Base-by-base conservation (phyloP, 1,139 yeast genomes). In the Scheffersomyces lignicola region DNA sequence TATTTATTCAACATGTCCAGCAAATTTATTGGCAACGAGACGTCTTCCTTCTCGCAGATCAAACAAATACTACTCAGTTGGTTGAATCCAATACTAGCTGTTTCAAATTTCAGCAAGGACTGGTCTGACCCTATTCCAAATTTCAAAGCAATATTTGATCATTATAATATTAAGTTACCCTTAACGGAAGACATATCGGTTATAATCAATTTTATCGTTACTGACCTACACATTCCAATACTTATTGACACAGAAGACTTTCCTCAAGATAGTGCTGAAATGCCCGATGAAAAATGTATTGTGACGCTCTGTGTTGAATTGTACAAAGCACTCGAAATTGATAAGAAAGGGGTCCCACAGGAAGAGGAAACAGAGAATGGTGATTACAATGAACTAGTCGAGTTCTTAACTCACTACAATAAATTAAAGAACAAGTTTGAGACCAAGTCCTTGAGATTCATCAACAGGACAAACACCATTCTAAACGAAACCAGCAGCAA, bases 221-320 rank as follows among this genome's bases (percentile, higher is more conserved):
- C 35, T 9, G 24, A 73, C 36, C 67, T 79, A 17, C 77, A 77
- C 0, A 76, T 83, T 26, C 78, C 83, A 1, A 70, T 63, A 36
- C 58, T 81, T 31, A 66, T 79, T n/a, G 85, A 80, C 38, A 71
- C 69, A 2, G 83, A 78, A 30, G 87, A 81, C 54, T 70, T 82
- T 38, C 9, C 20, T 4, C 9, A 12, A n/a, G 23, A 20, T 16
- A 13, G 12, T 15, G 5, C 20, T 10, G 64, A 64, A 33, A 62
- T 65, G 17, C 84, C 84, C 0, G 88, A 82, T 47, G 89, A 83
- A 48, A 73, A 79, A 43, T 73, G 83, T 29, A 64, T 83, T n/a
- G 69, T 82, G 48, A 74, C 83, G 12, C 81, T 78, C 50, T 60
- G 80, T n/a, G 72, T 83, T 17, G 79, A 80, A 48, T 78, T 84